Evolutionary conservation across 2,329 filamentous ascomycete genomes (phyloP).

Genomic region (Monosporascus cannonballus): DNA sequence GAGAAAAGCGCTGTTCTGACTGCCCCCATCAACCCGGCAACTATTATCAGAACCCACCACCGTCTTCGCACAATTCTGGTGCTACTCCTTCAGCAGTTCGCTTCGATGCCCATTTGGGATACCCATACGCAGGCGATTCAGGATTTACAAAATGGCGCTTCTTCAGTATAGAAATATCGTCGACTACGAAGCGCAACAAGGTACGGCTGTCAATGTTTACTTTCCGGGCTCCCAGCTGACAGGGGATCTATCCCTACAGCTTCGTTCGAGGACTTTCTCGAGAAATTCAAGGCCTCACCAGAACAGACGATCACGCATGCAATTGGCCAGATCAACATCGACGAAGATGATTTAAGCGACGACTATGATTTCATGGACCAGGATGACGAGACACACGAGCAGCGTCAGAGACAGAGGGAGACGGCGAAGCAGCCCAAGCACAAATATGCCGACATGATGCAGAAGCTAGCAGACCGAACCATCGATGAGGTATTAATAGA

Average conservation of each 20-base stretch:
- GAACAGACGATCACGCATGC: conserved; percentile 71
- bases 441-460: conserved; percentile 86
- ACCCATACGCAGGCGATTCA: not conserved
- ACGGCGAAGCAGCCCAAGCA: conserved; percentile 54
- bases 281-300: conserved; percentile 76
- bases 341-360: conserved; percentile 80
- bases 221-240: conserved; percentile 19
- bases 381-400: conserved; percentile 53
- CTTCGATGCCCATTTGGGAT: conserved; percentile 6
- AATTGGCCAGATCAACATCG: conserved; percentile 76
- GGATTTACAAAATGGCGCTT: conserved; percentile 64
- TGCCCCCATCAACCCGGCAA: not conserved
- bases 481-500: conserved; percentile 77
- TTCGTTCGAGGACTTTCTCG: conserved; percentile 82
- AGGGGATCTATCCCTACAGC: conserved; percentile 36
- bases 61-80: conserved; percentile 7
- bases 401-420: conserved; percentile 43
- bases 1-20: not conserved
- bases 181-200: conserved; percentile 81
- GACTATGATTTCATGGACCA: conserved; percentile 93
- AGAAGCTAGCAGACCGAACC: conserved; percentile 77
- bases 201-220: conserved; percentile 39
- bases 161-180: conserved; percentile 72
- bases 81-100: conserved; percentile 16
- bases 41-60: not conserved